Base-by-base conservation (phyloP, 202 grass and related monocot genomes). In the Panicum virgatum region DNA sequence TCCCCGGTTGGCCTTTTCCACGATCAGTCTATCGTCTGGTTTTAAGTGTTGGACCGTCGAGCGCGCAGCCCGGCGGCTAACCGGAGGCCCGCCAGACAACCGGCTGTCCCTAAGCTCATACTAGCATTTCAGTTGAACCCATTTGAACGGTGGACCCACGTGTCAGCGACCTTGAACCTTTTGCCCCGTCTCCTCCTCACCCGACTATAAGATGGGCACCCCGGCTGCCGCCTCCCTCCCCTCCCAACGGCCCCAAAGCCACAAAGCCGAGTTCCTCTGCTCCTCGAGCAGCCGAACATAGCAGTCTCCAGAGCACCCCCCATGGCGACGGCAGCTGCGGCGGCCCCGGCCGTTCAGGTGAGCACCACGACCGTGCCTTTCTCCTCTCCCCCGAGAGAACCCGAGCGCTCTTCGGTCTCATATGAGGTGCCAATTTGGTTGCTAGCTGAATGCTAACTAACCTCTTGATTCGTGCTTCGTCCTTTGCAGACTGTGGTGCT, bases 401-500 rank as follows among this genome's bases (percentile, higher is more conserved):
- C 14, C 27, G 27, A 72, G 48, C 44, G 80, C 16, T 46, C 42
- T 22, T 34, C 60, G 12, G 1, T 15, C 12, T 13, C 19, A 40
- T 22, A 40, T 23, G 37, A 40, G 12, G 11, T 30, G 25, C 26
- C 25, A 30, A 50, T 71, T 50, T 32, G 7, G 16, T 38, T 53
- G 47, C 18, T 13, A 7, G 45, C 45, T 1, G n/a, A 53, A 62
- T 64, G 45, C 57, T 46, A 47, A 68, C 57, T 46, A 47, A 68
- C 36, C 5, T 63, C 13, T 25, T 56, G 26, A 30, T 37, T 39
- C 44, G 15, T 27, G 27, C 9, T 3, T 30, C 8, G 1, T 43
- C 77, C 65, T 67, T 66, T 85, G 37, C 86, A 96, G 96, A 92
- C 91, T 39, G 77, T 86, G 80, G 86, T 87, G 87, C 78, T 99